phyloP scores from a whole-genome alignment of 2,329 filamentous ascomycete species.

The Pseudomassariella vexata region DNA sequence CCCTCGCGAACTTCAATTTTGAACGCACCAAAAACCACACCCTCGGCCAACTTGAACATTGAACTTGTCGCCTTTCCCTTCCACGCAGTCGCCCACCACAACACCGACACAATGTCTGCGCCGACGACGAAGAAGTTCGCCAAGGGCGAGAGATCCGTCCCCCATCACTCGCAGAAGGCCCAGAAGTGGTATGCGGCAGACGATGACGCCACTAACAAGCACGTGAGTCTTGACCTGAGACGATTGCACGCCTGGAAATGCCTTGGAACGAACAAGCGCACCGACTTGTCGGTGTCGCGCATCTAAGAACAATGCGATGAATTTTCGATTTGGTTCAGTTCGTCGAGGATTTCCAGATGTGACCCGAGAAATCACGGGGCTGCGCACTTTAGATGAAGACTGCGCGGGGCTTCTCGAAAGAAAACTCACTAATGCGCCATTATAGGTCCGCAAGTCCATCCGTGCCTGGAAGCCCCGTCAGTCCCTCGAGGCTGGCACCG shows the following conservation, averaged over 20 bases:
- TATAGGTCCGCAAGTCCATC: constrained; percentile 87
- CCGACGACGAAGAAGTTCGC: constrained; percentile 90
- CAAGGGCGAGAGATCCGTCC: constrained; percentile 90
- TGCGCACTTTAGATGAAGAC: too few species aligned
- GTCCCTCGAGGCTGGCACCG: constrained; percentile 86
- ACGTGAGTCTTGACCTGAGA: too few species aligned
- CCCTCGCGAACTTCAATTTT: too few species aligned
- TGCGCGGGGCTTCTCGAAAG: too few species aligned
- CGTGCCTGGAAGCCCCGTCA: constrained; percentile 82
- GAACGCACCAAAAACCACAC: constrained; percentile 25
- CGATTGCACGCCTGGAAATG: too few species aligned
- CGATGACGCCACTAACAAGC: constrained; percentile 83
- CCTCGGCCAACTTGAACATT: constrained; percentile 18
- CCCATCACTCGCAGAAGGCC: constrained; percentile 82
- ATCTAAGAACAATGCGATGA: too few species aligned
- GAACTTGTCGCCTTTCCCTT: too few species aligned
- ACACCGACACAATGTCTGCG: constrained; percentile 56
- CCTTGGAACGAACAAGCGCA: too few species aligned
- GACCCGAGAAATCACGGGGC: too few species aligned
- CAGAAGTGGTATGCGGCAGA: constrained; percentile 99
- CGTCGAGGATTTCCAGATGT: too few species aligned
- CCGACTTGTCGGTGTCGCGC: too few species aligned
- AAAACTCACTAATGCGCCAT: constrained; percentile 24
- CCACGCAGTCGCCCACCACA: constrained; percentile 13
- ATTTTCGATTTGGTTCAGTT: too few species aligned